Conservation (phyloP, 1,139 yeast species). For the Sugiyamaella novakii region DNA sequence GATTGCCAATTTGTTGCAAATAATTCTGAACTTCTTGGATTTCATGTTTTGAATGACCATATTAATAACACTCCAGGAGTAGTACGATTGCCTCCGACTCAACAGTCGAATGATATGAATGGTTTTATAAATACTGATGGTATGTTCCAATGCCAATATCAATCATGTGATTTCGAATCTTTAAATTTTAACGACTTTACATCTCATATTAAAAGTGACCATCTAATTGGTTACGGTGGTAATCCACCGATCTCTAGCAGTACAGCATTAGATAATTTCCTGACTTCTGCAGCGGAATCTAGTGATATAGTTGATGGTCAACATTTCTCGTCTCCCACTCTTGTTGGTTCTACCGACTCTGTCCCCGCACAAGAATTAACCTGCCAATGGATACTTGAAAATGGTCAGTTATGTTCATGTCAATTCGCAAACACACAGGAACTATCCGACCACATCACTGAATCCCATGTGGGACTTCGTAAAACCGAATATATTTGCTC, state of each 20-base stretch:
- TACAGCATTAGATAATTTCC: slow-evolving; percentile 7
- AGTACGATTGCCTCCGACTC: background rate
- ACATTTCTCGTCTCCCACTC: background rate
- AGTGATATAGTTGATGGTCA: background rate
- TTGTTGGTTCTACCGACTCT: background rate
- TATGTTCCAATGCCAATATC: slow-evolving; percentile 23
- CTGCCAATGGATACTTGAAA: slow-evolving; percentile 53
- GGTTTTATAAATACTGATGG: slow-evolving; percentile 4
- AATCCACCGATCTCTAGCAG: too few species aligned
- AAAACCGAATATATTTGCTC: slow-evolving; percentile 66
- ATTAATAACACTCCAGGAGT: slow-evolving; percentile 34
- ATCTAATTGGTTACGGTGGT: too few species aligned
- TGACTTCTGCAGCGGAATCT: too few species aligned
- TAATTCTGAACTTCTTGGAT: slow-evolving; percentile 30
- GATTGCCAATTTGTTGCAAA: slow-evolving; percentile 36
- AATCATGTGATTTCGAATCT: slow-evolving; percentile 22
- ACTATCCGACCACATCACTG: slow-evolving; percentile 69
- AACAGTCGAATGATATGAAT: slow-evolving; percentile 1
- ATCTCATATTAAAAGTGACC: slow-evolving; percentile 21
- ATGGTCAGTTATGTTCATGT: slow-evolving; percentile 52
- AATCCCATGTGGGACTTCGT: slow-evolving; percentile 73
- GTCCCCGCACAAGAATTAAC: too few species aligned
- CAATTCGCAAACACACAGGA: slow-evolving; percentile 56
- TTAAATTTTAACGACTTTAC: slow-evolving; percentile 21
- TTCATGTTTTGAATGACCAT: slow-evolving; percentile 62